phyloP scores from a whole-genome alignment of 495 filamentous ascomycete genomes.

The Podospora didyma region DNA sequence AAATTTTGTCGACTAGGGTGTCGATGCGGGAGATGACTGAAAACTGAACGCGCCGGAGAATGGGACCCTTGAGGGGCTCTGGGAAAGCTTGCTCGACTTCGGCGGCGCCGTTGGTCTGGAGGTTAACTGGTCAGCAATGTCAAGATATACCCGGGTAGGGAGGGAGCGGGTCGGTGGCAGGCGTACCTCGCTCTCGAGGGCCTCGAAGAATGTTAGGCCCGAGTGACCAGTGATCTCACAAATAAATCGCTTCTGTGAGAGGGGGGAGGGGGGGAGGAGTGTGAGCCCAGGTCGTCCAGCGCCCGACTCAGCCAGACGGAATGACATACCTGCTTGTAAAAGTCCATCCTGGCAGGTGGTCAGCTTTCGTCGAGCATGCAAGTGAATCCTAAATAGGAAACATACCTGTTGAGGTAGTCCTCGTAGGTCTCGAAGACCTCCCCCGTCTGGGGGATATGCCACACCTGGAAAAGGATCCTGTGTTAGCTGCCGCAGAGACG shows the following conservation, averaged over 20 bases:
- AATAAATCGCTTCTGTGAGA: conserved; percentile 72
- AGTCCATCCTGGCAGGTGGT: conserved; percentile 67
- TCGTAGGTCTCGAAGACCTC: conserved; percentile 91
- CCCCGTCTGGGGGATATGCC: conserved; percentile 83
- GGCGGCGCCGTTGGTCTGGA: conserved; percentile 70
- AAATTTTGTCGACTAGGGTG: conserved; percentile 63
- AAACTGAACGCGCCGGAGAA: conserved; percentile 87
- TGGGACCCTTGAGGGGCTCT: conserved; percentile 83
- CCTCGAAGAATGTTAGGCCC: conserved; percentile 89
- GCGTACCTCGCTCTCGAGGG: conserved; percentile 86
- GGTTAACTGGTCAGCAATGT: conserved; percentile 4
- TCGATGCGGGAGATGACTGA: conserved; percentile 88
- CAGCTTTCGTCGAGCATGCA: conserved; percentile 17
- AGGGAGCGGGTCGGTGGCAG: background rate
- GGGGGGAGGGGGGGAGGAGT: background rate
- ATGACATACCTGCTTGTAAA: conserved; percentile 75
- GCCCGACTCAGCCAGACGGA: background rate
- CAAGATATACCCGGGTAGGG: background rate
- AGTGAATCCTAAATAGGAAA: background rate
- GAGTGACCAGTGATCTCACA: conserved; percentile 95
- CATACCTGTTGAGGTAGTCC: conserved; percentile 74
- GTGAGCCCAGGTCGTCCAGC: background rate
- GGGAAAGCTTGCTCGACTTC: conserved; percentile 91
- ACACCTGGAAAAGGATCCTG: conserved; percentile 66
- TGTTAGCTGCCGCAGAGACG: conserved; percentile 9